phyloP scores from a whole-genome alignment of 495 filamentous ascomycete genomes.

The Podospora comata region DNA sequence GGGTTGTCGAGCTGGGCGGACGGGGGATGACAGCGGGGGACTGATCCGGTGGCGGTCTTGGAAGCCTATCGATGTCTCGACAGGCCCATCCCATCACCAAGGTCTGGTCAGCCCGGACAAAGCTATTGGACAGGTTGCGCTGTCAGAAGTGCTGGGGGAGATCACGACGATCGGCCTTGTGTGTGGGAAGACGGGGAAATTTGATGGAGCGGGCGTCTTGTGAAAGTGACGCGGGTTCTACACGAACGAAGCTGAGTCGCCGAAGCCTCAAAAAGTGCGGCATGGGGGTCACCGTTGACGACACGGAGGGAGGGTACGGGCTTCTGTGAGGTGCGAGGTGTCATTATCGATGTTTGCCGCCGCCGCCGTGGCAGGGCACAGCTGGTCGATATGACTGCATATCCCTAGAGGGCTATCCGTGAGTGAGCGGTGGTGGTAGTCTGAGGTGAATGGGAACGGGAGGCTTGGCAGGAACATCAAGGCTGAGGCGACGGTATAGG shows the following conservation, averaged over 20 bases:
- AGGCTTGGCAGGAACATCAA: constrained; percentile 2
- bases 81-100: neutral
- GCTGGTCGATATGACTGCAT: neutral
- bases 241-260: constrained; percentile 10
- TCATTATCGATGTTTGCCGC: neutral
- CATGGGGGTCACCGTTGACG: constrained; percentile 3
- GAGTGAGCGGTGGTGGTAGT: neutral
- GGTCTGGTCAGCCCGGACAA: constrained; percentile 7
- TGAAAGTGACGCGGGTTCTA: constrained; percentile 1
- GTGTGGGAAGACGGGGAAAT: constrained; percentile 3
- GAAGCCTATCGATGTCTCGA: constrained; percentile 10
- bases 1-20: neutral
- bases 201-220: neutral
- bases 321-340: neutral
- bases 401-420: neutral
- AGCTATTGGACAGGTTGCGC: constrained; percentile 8
- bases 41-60: neutral
- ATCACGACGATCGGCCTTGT: constrained; percentile 8
- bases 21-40: constrained; percentile 7
- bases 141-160: neutral
- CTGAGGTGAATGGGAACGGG: neutral
- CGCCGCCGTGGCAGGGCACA: neutral
- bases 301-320: neutral
- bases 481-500: neutral
- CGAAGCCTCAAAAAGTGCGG: neutral